A percentile compares a stretch with the other conserved stretches of the same genome.
phyloP scores from a whole-genome alignment of 2,329 filamentous ascomycete species.

The Paracoccidioides brasiliensis region DNA sequence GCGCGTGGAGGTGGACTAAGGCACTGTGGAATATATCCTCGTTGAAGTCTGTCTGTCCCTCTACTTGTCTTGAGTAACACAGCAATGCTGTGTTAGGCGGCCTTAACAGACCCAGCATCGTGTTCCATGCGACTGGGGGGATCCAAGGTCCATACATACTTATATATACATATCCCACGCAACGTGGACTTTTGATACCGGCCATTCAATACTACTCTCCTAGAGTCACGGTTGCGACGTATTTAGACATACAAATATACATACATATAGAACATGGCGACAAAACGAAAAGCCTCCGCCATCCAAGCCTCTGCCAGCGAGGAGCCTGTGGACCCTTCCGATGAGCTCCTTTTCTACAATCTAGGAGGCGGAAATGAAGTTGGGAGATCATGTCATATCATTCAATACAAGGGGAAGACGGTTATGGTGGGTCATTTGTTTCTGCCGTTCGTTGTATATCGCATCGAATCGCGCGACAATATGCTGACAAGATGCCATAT shows the following conservation, averaged over 20 bases:
- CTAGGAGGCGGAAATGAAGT: slow-evolving; percentile 95
- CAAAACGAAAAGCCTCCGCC: slow-evolving; percentile 75
- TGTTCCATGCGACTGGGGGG: too few relatives aligned
- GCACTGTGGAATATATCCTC: neutral
- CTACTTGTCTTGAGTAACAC: too few relatives aligned
- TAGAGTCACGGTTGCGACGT: neutral
- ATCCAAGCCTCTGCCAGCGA: slow-evolving; percentile 56
- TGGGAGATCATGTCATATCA: slow-evolving; percentile 89
- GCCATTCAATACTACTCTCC: too few relatives aligned
- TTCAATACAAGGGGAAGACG: slow-evolving; percentile 98
- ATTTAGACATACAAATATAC: neutral
- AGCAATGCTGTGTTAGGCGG: too few relatives aligned
- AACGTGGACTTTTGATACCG: too few relatives aligned
- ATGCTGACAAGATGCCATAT: slow-evolving; percentile 11
- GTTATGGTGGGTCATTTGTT: slow-evolving; percentile 61
- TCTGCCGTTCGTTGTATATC: neutral
- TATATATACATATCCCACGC: too few relatives aligned
- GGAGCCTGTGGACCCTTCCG: slow-evolving; percentile 80
- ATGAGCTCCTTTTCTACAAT: slow-evolving; percentile 88
- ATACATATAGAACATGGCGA: slow-evolving; percentile 52
- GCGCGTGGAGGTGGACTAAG: too few relatives aligned
- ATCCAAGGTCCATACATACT: too few relatives aligned
- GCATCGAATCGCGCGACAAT: slow-evolving; percentile 1
- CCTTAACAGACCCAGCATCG: too few relatives aligned
- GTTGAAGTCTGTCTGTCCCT: neutral